Conservation (phyloP, 345 rosid species). For the Eucalyptus regnans region DNA sequence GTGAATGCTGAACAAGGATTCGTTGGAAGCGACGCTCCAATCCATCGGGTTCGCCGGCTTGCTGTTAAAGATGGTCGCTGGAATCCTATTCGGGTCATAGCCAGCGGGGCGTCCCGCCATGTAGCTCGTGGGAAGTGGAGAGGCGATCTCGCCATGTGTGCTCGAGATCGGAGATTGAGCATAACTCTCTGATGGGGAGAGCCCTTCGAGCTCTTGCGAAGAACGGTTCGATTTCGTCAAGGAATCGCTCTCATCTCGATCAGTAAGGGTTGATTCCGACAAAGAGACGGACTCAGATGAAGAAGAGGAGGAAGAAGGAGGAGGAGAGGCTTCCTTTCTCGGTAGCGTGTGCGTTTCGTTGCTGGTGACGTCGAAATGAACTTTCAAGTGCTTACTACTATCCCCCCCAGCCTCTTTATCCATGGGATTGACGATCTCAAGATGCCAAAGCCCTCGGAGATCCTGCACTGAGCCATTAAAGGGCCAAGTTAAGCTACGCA, state of each 20-base stretch:
- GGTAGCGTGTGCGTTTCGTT: neutral
- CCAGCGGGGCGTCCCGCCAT: slow-evolving; percentile 5
- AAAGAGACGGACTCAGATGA: slow-evolving; percentile 7
- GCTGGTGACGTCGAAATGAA: neutral
- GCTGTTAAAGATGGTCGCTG: slow-evolving; percentile 40
- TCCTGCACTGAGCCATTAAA: neutral
- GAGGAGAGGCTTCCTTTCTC: neutral
- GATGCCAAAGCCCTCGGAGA: neutral
- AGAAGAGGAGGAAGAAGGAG: slow-evolving; percentile 2
- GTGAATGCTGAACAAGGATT: slow-evolving; percentile 79
- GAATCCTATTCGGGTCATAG: slow-evolving; percentile 62
- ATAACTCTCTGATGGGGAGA: neutral
- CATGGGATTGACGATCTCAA: neutral
- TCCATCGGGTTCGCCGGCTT: slow-evolving; percentile 34
- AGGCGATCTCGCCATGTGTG: neutral
- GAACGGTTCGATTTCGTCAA: neutral
- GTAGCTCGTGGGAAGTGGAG: neutral
- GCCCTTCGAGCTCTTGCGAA: neutral
- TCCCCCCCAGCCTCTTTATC: neutral
- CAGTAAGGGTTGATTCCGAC: slow-evolving; percentile 7
- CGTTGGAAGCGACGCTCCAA: slow-evolving; percentile 88
- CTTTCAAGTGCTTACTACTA: neutral
- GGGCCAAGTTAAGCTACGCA: neutral
- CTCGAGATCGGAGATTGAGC: neutral
- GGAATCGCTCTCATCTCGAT: neutral